These are phyloP conservation scores for Teratosphaeria nubilosa DNA, from an alignment of 2,329 filamentous ascomycete genomes.

Conservation along the genomic window DNA sequence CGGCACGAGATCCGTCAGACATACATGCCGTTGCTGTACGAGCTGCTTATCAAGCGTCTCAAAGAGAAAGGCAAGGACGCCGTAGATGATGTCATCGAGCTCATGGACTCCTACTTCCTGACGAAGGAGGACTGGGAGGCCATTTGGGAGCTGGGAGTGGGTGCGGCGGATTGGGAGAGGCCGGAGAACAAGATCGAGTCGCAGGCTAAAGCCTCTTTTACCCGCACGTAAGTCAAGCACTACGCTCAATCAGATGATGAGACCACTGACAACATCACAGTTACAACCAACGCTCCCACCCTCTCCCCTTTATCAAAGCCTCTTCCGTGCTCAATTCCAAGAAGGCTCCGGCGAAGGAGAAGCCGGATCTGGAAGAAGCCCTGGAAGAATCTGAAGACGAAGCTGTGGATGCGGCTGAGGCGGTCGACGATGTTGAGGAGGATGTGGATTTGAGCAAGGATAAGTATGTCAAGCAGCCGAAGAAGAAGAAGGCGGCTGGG, in stretches of 20 bases:
- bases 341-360: constrained; percentile 59
- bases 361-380: constrained; percentile 90
- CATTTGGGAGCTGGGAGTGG: constrained; percentile 83
- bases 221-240: constrained; percentile 57
- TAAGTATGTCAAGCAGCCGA: constrained; percentile 90
- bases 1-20: constrained; percentile 89
- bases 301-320: constrained; percentile 92
- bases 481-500: constrained; percentile 49
- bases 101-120: constrained; percentile 96
- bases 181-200: constrained; percentile 61
- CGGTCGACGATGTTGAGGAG: constrained; percentile 59
- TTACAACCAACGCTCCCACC: constrained; percentile 79
- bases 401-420: constrained; percentile 45
- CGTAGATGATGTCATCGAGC: constrained; percentile 72
- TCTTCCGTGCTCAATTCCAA: constrained; percentile 64
- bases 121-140: constrained; percentile 92
- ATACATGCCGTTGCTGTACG: constrained; percentile 83
- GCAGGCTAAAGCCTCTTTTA: constrained; percentile 82
- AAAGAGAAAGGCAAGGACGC: constrained; percentile 70
- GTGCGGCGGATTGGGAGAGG: constrained; percentile 63
- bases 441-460: constrained; percentile 83
- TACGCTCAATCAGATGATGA: neutral
- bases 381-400: constrained; percentile 79
- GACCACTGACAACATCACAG: constrained; percentile 34
- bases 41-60: constrained; percentile 63